phyloP scores from a whole-genome alignment of 306 rosid genomes.

The Corylus heterophylla region DNA sequence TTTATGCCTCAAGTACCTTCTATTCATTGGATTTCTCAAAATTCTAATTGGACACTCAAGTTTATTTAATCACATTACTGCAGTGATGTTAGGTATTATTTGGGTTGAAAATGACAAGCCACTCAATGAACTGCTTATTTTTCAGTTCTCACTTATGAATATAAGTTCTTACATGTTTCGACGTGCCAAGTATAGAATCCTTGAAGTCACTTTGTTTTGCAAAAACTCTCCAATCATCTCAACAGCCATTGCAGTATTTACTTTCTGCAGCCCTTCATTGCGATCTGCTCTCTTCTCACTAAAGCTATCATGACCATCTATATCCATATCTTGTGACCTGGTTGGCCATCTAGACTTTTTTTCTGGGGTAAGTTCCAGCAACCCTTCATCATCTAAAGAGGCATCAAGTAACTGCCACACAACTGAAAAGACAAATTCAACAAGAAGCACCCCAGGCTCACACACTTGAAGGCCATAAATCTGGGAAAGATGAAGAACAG shows the following conservation, averaged over 20 bases:
- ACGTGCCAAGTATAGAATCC: constrained; percentile 67
- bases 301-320: constrained; percentile 53
- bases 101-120: not conserved
- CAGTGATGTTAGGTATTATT: not conserved
- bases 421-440: constrained; percentile 76
- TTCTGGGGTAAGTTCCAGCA: constrained; percentile 63
- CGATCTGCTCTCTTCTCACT: constrained; percentile 49
- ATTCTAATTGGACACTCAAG: constrained; percentile 12
- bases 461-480: constrained; percentile 48
- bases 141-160: constrained; percentile 26
- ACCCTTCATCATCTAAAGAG: constrained; percentile 80
- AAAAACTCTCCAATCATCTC: constrained; percentile 69
- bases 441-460: constrained; percentile 80
- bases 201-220: constrained; percentile 66
- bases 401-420: constrained; percentile 88
- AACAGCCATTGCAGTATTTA: constrained; percentile 67
- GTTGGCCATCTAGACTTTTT: constrained; percentile 63
- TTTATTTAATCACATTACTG: not conserved
- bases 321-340: constrained; percentile 59
- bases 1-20: constrained; percentile 8
- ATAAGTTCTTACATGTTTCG: constrained; percentile 67
- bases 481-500: constrained; percentile 77
- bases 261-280: constrained; percentile 48
- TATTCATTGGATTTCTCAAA: constrained; percentile 21
- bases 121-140: constrained; percentile 22